Conservation (phyloP, 495 filamentous ascomycete genomes). For the Trichoderma gamsii region DNA sequence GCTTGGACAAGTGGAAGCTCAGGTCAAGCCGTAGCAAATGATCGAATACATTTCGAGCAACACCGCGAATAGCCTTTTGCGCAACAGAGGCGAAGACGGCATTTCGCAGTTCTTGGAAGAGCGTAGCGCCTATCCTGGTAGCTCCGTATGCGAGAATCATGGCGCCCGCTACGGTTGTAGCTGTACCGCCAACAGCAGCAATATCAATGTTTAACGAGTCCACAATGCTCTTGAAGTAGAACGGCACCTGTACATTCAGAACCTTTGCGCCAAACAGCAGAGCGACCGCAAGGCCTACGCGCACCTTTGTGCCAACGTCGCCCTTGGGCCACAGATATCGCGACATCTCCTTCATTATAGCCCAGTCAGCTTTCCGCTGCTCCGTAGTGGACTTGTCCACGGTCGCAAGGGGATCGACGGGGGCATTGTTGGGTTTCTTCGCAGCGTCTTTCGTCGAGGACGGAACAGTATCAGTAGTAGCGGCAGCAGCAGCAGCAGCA, state of each 20-base stretch:
- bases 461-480: neutral
- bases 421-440: conserved; percentile 18
- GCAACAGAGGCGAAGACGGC: conserved; percentile 95
- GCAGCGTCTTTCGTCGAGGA: neutral
- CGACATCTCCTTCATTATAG: conserved; percentile 96
- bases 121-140: conserved; percentile 76
- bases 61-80: conserved; percentile 88
- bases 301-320: conserved; percentile 71
- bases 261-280: conserved; percentile 88
- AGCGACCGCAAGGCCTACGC: conserved; percentile 73
- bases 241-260: conserved; percentile 94
- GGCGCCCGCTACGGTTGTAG: conserved; percentile 78
- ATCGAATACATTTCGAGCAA: conserved; percentile 86
- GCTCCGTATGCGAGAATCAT: conserved; percentile 90
- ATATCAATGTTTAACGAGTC: conserved; percentile 97
- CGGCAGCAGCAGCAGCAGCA: neutral
- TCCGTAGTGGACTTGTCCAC: conserved; percentile 62
- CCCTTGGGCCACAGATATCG: conserved; percentile 96
- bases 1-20: conserved; percentile 86
- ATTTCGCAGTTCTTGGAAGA: conserved; percentile 89
- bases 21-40: conserved; percentile 85
- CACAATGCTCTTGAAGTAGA: conserved; percentile 97
- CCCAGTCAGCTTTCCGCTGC: conserved; percentile 95
- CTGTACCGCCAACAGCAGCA: conserved; percentile 71
- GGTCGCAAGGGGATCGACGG: conserved; percentile 32